phyloP scores from a whole-genome alignment of 2,329 filamentous ascomycete genomes.

The Exophiala oligosperma region DNA sequence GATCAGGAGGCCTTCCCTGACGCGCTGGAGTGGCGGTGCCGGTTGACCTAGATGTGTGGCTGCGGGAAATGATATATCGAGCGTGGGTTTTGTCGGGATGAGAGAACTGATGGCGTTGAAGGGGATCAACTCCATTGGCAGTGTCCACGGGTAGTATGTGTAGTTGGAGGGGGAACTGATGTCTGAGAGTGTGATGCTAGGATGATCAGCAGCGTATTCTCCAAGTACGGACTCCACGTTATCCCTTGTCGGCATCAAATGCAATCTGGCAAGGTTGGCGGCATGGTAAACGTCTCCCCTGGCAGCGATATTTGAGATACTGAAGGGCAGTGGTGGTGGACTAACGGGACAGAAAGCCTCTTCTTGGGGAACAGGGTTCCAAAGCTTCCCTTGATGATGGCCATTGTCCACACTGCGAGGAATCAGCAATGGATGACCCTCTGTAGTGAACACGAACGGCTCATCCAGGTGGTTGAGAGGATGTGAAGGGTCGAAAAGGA shows the following conservation, averaged over 20 bases:
- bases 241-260: slow-evolving; percentile 64
- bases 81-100: slow-evolving; percentile 69
- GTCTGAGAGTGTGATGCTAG: slow-evolving; percentile 56
- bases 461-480: slow-evolving; percentile 84
- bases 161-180: slow-evolving; percentile 69
- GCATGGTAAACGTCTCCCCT: slow-evolving; percentile 85
- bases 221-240: slow-evolving; percentile 60
- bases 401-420: slow-evolving; percentile 51
- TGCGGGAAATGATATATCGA: slow-evolving; percentile 67
- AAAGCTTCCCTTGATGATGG: slow-evolving; percentile 10
- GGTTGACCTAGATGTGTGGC: slow-evolving; percentile 50
- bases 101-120: slow-evolving; percentile 73
- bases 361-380: slow-evolving; percentile 9
- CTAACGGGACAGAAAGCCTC: slow-evolving; percentile 61
- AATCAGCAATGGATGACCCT: slow-evolving; percentile 89
- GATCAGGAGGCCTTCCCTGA: slow-evolving; percentile 60
- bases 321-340: slow-evolving; percentile 61
- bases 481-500: slow-evolving; percentile 83
- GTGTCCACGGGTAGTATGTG: slow-evolving; percentile 89
- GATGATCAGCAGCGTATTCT: slow-evolving; percentile 55
- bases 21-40: slow-evolving; percentile 54
- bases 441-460: slow-evolving; percentile 90
- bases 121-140: slow-evolving; percentile 74
- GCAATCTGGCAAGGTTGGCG: slow-evolving; percentile 77
- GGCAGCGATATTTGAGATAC: slow-evolving; percentile 76